Base-by-base conservation (phyloP, 345 rosid species). In the Eutrema japonicum region DNA sequence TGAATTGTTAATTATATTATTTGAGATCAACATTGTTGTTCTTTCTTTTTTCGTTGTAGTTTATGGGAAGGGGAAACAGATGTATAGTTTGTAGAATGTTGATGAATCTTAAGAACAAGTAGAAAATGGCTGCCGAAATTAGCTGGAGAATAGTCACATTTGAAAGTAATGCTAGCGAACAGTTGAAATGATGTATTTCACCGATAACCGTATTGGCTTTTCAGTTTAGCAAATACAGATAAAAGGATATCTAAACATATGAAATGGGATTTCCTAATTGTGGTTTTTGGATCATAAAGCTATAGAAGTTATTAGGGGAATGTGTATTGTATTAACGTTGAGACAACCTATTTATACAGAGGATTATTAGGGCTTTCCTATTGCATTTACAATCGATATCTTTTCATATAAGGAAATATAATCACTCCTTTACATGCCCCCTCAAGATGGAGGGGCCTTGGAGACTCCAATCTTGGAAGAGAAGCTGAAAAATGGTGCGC, bases 241-340 rank as follows among this genome's bases (percentile, higher is more conserved):
- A 12, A 46, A 37, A 38, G 46, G 58, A 7, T 5, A 38, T 66
- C 62, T 58, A 74, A 74, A 57, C 30, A 12, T 40, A 66, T 54
- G 51, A 11, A 14, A 14, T 27, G 42, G 5, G 2, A 6, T 27
- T 10, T 73, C 33, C 13, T 64, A 45, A 64, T 45, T 55, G 55
- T 73, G 64, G 40, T 18, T 71, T 12, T 8, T 13, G 46, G 43
- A 41, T 72, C 47, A 27, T n/a, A n/a, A n/a, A n/a, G n/a, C n/a
- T n/a, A n/a, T n/a, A n/a, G n/a, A n/a, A n/a, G n/a, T n/a, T n/a
- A n/a, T n/a, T n/a, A n/a, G n/a, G n/a, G n/a, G n/a, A n/a, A n/a
- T n/a, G n/a, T n/a, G n/a, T n/a, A n/a, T n/a, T n/a, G n/a, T n/a
- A n/a, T n/a, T n/a, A n/a, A n/a, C n/a, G n/a, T n/a, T n/a, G n/a